phyloP scores from a whole-genome alignment of 192 early-diverging fungal genomes.

The Linderina pennispora region DNA sequence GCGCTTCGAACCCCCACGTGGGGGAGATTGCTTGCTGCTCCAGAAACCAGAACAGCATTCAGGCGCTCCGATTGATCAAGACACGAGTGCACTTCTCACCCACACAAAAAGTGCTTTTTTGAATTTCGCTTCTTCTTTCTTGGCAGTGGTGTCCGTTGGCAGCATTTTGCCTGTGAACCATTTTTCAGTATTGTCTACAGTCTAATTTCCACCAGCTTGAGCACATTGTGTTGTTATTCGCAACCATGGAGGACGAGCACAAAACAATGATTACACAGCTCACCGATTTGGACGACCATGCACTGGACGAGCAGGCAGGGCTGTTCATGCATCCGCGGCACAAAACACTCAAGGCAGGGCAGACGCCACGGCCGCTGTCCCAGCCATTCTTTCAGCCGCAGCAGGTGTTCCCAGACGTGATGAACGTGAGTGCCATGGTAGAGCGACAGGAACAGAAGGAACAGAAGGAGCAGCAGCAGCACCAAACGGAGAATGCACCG shows the following conservation, averaged over 20 bases:
- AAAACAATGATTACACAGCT: constrained; percentile 52
- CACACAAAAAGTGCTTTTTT: no score
- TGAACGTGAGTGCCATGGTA: constrained; percentile 48
- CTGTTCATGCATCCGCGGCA: constrained; percentile 46
- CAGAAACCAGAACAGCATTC: no score
- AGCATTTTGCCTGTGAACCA: no score
- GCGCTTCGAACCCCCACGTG: no score
- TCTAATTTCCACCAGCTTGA: constrained; percentile 3
- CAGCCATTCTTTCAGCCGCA: constrained; percentile 49
- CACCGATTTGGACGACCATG: constrained; percentile 52
- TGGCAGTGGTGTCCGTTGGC: no score
- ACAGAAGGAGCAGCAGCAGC: constrained; percentile 9
- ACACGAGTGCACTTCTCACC: no score
- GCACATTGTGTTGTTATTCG: no score
- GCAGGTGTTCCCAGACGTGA: constrained; percentile 48
- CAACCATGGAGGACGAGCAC: constrained; percentile 35
- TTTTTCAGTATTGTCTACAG: no score
- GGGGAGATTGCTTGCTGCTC: no score
- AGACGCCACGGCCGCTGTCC: constrained; percentile 37
- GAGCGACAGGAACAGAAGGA: constrained; percentile 41
- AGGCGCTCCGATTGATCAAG: no score
- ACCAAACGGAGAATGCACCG: constrained; percentile 1
- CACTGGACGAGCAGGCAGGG: constrained; percentile 48
- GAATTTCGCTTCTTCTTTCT: no score
- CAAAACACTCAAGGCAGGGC: constrained; percentile 35